These are phyloP conservation scores for Camellia sinensis DNA, from an alignment of 148 eudicot species.

Conservation along the genomic window DNA sequence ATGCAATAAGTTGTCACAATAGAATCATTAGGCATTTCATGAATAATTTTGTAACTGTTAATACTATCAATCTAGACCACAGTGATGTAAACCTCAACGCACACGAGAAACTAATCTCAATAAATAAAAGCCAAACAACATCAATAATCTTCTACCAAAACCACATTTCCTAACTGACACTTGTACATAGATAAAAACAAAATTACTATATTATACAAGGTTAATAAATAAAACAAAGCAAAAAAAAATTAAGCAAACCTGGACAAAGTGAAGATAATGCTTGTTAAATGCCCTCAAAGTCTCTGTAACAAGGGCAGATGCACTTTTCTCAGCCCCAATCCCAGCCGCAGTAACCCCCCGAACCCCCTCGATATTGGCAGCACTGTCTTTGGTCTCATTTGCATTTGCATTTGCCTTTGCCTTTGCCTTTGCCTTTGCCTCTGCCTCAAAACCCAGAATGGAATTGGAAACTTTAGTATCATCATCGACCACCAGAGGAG, in stretches of 20 bases:
- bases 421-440: background rate
- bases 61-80: too few relatives aligned
- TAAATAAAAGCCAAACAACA: background rate
- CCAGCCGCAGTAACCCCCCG: conserved; percentile 10
- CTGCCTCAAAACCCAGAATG: too few relatives aligned
- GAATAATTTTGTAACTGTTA: too few relatives aligned
- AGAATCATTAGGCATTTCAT: too few relatives aligned
- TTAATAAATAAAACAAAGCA: background rate
- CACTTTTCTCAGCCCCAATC: conserved; percentile 35
- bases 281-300: conserved; percentile 55
- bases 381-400: background rate
- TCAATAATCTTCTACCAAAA: background rate
- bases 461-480: background rate
- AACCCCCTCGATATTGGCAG: conserved; percentile 9
- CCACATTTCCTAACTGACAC: background rate
- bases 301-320: conserved; percentile 45
- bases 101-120: too few relatives aligned
- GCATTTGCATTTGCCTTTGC: background rate
- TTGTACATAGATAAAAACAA: background rate
- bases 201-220: background rate
- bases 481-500: background rate
- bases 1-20: too few relatives aligned
- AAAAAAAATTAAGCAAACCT: conserved; percentile 34
- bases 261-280: conserved; percentile 68
- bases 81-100: too few relatives aligned